phyloP scores from a whole-genome alignment of 805 yeast species.

The Yamadazyma nakazawae region DNA sequence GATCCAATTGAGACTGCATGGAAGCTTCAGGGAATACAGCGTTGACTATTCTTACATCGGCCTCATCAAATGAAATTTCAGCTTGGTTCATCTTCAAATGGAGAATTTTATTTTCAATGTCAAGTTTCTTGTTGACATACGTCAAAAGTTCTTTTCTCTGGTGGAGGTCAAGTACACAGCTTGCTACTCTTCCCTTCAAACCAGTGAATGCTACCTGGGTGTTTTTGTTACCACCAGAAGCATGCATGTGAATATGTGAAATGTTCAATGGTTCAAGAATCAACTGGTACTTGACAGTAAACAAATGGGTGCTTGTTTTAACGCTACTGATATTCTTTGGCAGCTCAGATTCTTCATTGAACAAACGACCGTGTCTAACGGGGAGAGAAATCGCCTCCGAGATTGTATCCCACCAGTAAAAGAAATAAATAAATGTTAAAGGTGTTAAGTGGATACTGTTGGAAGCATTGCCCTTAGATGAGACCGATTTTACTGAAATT shows the following conservation, averaged over 20 bases:
- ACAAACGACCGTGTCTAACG: constrained; percentile 33
- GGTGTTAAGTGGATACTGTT: constrained; percentile 41
- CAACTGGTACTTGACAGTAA: constrained; percentile 40
- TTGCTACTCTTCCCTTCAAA: constrained; percentile 31
- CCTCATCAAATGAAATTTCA: constrained; percentile 63
- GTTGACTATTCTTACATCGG: constrained; percentile 65
- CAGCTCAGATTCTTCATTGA: constrained; percentile 15
- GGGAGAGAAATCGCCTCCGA: constrained; percentile 33
- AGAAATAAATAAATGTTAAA: constrained; percentile 34
- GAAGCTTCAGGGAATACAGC: constrained; percentile 62
- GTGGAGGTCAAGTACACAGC: constrained; percentile 37
- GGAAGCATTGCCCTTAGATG: constrained; percentile 26
- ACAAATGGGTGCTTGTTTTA: constrained; percentile 38
- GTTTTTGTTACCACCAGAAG: constrained; percentile 19
- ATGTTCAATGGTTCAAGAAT: constrained; percentile 38
- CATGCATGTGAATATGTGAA: constrained; percentile 34
- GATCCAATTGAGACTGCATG: constrained; percentile 19
- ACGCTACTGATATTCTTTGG: constrained; percentile 22
- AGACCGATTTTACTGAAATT: constrained; percentile 34
- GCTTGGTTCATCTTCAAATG: constrained; percentile 63
- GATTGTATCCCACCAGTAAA: constrained; percentile 41
- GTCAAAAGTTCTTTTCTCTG: constrained; percentile 36
- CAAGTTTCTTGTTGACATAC: constrained; percentile 36
- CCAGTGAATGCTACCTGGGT: constrained; percentile 35
- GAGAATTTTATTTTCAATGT: constrained; percentile 35